Base-by-base conservation (phyloP, 2,329 filamentous ascomycete species). In the Fusarium sp. region DNA sequence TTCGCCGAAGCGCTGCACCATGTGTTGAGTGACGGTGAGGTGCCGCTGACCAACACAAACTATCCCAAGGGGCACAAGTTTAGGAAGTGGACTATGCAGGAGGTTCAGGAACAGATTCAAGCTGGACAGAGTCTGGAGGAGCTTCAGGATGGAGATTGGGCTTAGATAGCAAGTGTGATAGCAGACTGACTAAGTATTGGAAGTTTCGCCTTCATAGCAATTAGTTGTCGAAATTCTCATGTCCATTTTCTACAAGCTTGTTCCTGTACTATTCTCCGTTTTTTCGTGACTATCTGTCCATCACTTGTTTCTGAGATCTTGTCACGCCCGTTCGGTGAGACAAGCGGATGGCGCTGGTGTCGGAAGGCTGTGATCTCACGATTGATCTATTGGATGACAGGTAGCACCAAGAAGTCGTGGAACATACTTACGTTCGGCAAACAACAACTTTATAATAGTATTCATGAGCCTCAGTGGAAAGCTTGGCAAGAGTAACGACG, bases 11-110 rank as follows among this genome's bases (percentile, higher is more conserved):
- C 71, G 6, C 2, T 73, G 25, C 35, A 73, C 10, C 71, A 73
- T 54, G 71, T 73, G 5, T 1, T 64, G 0, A 73, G 71, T n/a
- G 48, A 73, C 13, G 71, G 71, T 0, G 43, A 57, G 27, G 56
- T 73, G n/a, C 71, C 71, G 11, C 20, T 73, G 20, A 37, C 61
- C 3, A 73, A 73, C 6, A 73, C 71, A 2, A 73, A 73, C 5
- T 73, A 68, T 6, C 71, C 71, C 0, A 67, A 54, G n/a, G 71
- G 71, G 4, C 71, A 73, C 25, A 71, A 60, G 37, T 73, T 74
- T 50, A 61, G 71, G 0, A 64, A 74, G 10, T 73, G 71, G 71
- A 74, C 71, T 8, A 73, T 73, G 71, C 67, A 62, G 59, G 71
- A 73, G 45, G 71, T 73, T 0, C 71, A 68, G 54, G 67, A 71